Conservation (phyloP, 1,139 yeast species). For the Taiozyma sp. region DNA sequence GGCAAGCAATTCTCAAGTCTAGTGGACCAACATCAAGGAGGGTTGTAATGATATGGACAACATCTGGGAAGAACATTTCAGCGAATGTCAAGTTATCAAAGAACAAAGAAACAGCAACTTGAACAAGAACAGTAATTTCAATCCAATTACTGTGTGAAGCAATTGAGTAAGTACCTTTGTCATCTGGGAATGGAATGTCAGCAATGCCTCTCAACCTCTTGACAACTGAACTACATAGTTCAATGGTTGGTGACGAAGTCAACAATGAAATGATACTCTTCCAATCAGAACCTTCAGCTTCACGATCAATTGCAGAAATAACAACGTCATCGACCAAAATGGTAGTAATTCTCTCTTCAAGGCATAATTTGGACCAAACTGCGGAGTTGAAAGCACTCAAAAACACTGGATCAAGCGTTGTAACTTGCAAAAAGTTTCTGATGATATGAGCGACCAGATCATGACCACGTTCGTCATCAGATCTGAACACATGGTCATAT, state of each 20-base stretch:
- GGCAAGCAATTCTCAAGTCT: conserved; percentile 61
- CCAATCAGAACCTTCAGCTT: conserved; percentile 71
- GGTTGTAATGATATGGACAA: conserved; percentile 62
- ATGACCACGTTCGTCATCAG: conserved; percentile 51
- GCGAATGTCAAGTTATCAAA: conserved; percentile 68
- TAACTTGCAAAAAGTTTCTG: conserved; percentile 56
- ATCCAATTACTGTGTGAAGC: conserved; percentile 63
- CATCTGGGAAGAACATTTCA: conserved; percentile 66
- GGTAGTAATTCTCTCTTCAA: conserved; percentile 54
- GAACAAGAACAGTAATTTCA: conserved; percentile 66
- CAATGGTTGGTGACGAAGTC: conserved; percentile 62
- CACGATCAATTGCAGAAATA: conserved; percentile 68
- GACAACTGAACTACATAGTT: conserved; percentile 64
- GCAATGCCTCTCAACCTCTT: conserved; percentile 41
- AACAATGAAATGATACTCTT: conserved; percentile 54
- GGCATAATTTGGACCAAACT: conserved; percentile 66
- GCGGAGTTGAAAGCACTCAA: conserved; percentile 47
- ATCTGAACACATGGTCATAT: conserved; percentile 48
- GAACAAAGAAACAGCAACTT: conserved; percentile 59
- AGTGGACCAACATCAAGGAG: conserved; percentile 70
- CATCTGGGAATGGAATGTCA: conserved; percentile 44
- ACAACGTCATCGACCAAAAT: conserved; percentile 68
- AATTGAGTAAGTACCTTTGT: conserved; percentile 30
- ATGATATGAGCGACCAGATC: conserved; percentile 57
- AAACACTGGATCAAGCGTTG: conserved; percentile 37